Evolutionary conservation across 805 yeast genomes (phyloP), one percentile per base, ranked within the genome.

Genomic region (Candida jianshihensis): DNA sequence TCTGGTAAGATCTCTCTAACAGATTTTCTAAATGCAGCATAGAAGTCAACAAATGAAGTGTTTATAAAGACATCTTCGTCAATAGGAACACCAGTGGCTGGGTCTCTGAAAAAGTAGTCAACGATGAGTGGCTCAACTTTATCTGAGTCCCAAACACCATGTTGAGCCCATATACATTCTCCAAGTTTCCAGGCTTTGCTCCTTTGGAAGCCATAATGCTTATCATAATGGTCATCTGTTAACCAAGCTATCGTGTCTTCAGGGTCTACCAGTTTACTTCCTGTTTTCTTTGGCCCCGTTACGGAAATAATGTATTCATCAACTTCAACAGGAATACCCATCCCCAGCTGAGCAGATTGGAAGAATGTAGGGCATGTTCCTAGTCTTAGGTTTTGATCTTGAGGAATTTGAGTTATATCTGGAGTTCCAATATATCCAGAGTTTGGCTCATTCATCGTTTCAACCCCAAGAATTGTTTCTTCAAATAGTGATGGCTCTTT

Each of bases 371-470:
- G 97, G 1, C 88, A 76, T 1, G 90, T 78, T 3, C 89, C 90
- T 3, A 87, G 67, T 39, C 81, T 71, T 33, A 90, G 68, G 38
- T 79, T 79, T 49, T 83, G 85, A 5, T 61, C 63, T 5, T 68
- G 62, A 1, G 92, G 89, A 16, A 79, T 53, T 2, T 46, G 47
- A 9, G 64, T 64, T 21, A 89, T 57, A 51, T 84, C 69, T 4
- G 61, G 59, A 33, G 70, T 68, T 0, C 92, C 95, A 29, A 81
- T 68, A 35, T 78, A 70, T 0, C 97, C 97, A 35, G 66, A 54
- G 48, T 75, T 81, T 6, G 96, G 96, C 56, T 89, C 97, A 55
- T 89, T 89, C 62, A 89, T 56, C 34, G 83, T 70, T 59, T 89
- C 97, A 38, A 85, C 66, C 3, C 95, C 97, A n/a, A 83, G 43